Conservation (phyloP, 768 basidiomycete species). For the Pleurotus ostreatus region DNA sequence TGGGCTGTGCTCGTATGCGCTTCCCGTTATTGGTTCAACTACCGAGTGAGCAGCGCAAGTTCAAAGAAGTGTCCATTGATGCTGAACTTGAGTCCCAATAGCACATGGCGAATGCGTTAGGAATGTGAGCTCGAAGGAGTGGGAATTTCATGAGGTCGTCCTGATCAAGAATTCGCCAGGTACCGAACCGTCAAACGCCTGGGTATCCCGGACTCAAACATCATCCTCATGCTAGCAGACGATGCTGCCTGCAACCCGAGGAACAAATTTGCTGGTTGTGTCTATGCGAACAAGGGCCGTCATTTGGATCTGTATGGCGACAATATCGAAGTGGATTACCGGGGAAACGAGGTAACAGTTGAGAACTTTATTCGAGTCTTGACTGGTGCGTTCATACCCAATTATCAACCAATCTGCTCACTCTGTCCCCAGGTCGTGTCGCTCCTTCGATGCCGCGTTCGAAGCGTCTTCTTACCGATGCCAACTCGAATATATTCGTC, state of each 20-base stretch:
- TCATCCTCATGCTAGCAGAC: slow-evolving; percentile 98
- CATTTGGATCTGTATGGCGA: slow-evolving; percentile 91
- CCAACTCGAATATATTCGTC: slow-evolving; percentile 88
- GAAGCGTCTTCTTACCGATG: slow-evolving; percentile 89
- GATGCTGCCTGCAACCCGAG: slow-evolving; percentile 92
- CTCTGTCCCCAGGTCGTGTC: slow-evolving; percentile 60
- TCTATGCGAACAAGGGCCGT: slow-evolving; percentile 84
- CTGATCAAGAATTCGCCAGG: slow-evolving; percentile 37
- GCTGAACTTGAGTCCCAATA: slow-evolving; percentile 23
- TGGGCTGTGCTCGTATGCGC: slow-evolving; percentile 98
- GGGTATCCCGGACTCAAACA: slow-evolving; percentile 97
- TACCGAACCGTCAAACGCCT: slow-evolving; percentile 97
- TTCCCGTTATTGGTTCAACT: slow-evolving; percentile 98
- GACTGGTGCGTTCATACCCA: slow-evolving; percentile 62
- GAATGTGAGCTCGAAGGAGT: slow-evolving; percentile 62
- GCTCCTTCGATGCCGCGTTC: slow-evolving; percentile 83
- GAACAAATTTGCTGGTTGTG: slow-evolving; percentile 88
- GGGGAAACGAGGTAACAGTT: slow-evolving; percentile 96
- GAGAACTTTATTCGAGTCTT: slow-evolving; percentile 92
- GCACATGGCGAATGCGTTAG: slow-evolving; percentile 98
- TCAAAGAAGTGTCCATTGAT: no score
- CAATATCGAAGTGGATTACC: slow-evolving; percentile 96
- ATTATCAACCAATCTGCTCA: neutral
- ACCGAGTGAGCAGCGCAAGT: slow-evolving; percentile 58
- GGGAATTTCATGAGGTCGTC: neutral